These are phyloP conservation scores for Candida railenensis DNA, from an alignment of 805 yeast species.

Conservation along the genomic window DNA sequence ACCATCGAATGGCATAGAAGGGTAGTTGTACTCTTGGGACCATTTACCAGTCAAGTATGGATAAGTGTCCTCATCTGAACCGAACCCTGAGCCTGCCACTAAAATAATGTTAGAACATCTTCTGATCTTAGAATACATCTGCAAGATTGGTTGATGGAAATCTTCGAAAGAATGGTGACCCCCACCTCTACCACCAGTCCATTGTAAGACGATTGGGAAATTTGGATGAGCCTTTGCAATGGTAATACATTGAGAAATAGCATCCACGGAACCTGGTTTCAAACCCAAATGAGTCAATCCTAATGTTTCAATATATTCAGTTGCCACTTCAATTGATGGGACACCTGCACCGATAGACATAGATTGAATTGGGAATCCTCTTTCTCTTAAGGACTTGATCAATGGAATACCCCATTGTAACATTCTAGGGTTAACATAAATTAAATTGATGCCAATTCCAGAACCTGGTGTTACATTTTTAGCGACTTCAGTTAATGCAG, in stretches of 20 bases:
- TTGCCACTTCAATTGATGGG: slow-evolving; percentile 95
- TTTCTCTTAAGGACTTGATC: slow-evolving; percentile 81
- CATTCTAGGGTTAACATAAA: slow-evolving; percentile 96
- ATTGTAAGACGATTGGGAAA: slow-evolving; percentile 96
- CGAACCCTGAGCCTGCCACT: slow-evolving; percentile 98
- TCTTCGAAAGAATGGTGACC: slow-evolving; percentile 99
- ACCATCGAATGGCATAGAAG: slow-evolving; percentile 99
- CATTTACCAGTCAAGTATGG: slow-evolving; percentile 97
- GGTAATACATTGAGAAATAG: slow-evolving; percentile 79
- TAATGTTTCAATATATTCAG: slow-evolving; percentile 90
- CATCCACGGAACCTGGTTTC: slow-evolving; percentile 97
- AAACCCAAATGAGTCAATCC: slow-evolving; percentile 93
- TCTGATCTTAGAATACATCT: slow-evolving; percentile 94
- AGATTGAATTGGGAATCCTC: slow-evolving; percentile 95
- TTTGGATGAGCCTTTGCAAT: slow-evolving; percentile 94
- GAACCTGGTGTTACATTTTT: slow-evolving; percentile 71
- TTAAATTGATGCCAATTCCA: slow-evolving; percentile 87
- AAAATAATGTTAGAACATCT: slow-evolving; percentile 84
- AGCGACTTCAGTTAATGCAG: slow-evolving; percentile 75
- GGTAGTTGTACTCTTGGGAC: slow-evolving; percentile 84
- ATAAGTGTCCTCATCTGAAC: slow-evolving; percentile 94
- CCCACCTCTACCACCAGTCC: slow-evolving; percentile 99
- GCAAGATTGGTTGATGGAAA: slow-evolving; percentile 96
- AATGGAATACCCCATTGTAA: slow-evolving; percentile 98
- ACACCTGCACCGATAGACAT: slow-evolving; percentile 99